Percentiles rank a stretch among this genome's conserved stretches.
These are phyloP conservation scores for Apiospora hydei DNA, from an alignment of 2,329 filamentous ascomycete species.

Conservation along the genomic window DNA sequence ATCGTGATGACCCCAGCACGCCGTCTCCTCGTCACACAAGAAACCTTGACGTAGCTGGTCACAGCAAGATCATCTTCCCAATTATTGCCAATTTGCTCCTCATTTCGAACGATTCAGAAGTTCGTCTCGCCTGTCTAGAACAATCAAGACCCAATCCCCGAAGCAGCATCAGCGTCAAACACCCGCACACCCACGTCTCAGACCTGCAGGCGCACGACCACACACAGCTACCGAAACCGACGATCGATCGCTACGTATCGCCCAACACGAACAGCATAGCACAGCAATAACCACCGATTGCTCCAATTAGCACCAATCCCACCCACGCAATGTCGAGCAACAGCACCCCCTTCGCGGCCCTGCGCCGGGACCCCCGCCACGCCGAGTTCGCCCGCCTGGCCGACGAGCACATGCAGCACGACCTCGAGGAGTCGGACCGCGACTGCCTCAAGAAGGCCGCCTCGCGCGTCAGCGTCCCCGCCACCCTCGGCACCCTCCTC, in stretches of 20 bases:
- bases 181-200: neutral
- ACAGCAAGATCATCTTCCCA: neutral
- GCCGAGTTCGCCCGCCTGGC: slow-evolving; percentile 62
- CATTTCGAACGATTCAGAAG: neutral
- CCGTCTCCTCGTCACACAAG: neutral
- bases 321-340: neutral
- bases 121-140: neutral
- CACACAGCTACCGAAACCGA: neutral
- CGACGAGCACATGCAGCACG: slow-evolving; percentile 64
- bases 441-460: slow-evolving; percentile 63
- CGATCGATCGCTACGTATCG: neutral
- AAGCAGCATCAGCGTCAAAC: neutral
- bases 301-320: no score
- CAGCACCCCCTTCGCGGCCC: slow-evolving; percentile 39
- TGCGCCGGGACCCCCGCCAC: slow-evolving; percentile 45
- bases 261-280: no score
- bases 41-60: neutral
- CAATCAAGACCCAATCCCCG: neutral
- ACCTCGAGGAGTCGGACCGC: slow-evolving; percentile 62
- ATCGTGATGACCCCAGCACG: neutral
- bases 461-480: slow-evolving; percentile 59
- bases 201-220: neutral
- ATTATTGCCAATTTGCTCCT: neutral
- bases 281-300: no score
- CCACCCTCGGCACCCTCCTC: slow-evolving; percentile 64